Evolutionary conservation across 768 basidiomycete genomes (phyloP), one percentile per base, ranked within the genome.

Genomic region (Gloeophyllum trabeum): DNA sequence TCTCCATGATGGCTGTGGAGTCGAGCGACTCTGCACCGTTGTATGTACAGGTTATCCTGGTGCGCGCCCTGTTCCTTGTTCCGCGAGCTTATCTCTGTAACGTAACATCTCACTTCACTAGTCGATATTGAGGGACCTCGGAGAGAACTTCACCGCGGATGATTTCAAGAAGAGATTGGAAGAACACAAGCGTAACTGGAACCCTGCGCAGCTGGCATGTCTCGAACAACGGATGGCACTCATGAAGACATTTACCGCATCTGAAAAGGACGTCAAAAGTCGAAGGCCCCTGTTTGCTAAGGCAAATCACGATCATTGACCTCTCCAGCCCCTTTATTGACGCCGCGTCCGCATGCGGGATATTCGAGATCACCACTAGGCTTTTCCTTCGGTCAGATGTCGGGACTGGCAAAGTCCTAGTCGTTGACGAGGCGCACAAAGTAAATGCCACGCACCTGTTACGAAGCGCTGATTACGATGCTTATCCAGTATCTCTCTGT

Each of bases 351-450:
- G 83, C 82, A 2, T 81, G 81, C 47, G 73, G 74, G 0, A 54
- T 85, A 3, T 86, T 85, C 42, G 80, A 86, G 44, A 81, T 85
- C 6, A 57, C 84, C 1, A 67, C 72, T 0, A 68, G 82, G 26
- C 51, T 81, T 1, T 86, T 85, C 48, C 67, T 81, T 7, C 67
- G 81, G 20, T 67, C 76, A 1, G 61, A 76, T 1, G 66, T 81
- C 2, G 65, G 58, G 3, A 77, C 76, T 0, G 81, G 81, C 4
- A 84, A 82, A 43, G 71, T 82, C 1, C 66, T 83, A 2, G 69
- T 86, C 0, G 76, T 85, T 0, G 82, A 86, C 36, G 83, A 85
- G 45, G 82, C 83, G 0, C 82, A 85, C 49, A 85, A 85, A 53
- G 82, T 77, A 41, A 28, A 60, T 44, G 32, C 13, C 13, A n/a